Evolutionary conservation across 768 basidiomycete genomes (phyloP).

Genomic region (Baorangia bicolor): DNA sequence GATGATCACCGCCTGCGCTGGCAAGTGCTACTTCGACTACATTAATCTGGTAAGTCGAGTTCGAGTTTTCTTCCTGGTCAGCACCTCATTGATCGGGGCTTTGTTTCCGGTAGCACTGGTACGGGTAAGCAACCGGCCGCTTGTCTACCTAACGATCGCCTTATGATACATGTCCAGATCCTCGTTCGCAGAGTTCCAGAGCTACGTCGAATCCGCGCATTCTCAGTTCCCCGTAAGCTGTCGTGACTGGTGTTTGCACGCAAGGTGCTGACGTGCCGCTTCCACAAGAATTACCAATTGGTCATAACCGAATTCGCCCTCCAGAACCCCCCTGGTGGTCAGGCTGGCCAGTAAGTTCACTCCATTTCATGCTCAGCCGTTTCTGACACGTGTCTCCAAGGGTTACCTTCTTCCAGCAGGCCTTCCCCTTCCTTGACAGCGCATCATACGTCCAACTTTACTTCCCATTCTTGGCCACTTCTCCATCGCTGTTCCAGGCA

Average conservation of each 20-base stretch:
- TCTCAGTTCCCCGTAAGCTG: constrained; percentile 27
- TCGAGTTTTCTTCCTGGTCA: neutral
- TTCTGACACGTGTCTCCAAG: constrained; percentile 16
- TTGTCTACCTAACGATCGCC: neutral
- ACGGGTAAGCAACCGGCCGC: constrained; percentile 18
- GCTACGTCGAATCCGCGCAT: constrained; percentile 27
- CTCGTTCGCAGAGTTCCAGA: constrained; percentile 30
- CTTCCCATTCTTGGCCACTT: constrained; percentile 38
- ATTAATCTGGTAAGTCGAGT: constrained; percentile 31
- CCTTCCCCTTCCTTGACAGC: constrained; percentile 36
- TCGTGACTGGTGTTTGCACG: no score
- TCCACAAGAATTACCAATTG: constrained; percentile 19
- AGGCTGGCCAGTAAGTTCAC: constrained; percentile 28
- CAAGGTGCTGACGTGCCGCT: constrained; percentile 1
- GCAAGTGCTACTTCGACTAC: constrained; percentile 37
- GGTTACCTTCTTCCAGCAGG: constrained; percentile 33
- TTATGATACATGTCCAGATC: constrained; percentile 17
- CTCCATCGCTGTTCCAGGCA: constrained; percentile 24
- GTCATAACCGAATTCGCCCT: constrained; percentile 37
- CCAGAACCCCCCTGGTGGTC: constrained; percentile 30
- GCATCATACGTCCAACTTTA: constrained; percentile 34
- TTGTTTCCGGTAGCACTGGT: constrained; percentile 25
- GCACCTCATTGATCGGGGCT: neutral
- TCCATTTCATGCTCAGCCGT: neutral
- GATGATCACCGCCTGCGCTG: constrained; percentile 36